Evolutionary conservation across 352 stramenopile genomes (phyloP).

Genomic region (Saprolegnia parasitica): DNA sequence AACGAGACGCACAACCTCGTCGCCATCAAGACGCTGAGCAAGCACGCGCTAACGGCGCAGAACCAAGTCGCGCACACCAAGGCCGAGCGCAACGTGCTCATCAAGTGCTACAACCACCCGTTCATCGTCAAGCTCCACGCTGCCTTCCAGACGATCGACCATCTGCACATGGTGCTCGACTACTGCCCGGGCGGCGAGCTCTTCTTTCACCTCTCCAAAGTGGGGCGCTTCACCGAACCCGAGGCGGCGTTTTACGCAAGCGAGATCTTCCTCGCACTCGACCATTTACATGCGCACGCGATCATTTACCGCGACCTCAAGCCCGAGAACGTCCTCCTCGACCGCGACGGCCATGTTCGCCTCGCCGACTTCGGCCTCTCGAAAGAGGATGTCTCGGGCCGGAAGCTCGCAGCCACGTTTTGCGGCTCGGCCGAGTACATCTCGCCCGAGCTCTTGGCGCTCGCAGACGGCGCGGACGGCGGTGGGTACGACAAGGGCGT

Average conservation of each 20-base stretch:
- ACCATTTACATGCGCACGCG: constrained; percentile 61
- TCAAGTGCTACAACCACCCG: constrained; percentile 82
- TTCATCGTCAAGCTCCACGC: constrained; percentile 89
- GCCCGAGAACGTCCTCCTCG: constrained; percentile 88
- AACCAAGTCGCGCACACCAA: constrained; percentile 85
- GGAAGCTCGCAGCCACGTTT: constrained; percentile 58
- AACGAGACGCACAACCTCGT: constrained; percentile 51
- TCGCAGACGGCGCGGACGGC: constrained; percentile 37
- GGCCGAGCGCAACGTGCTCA: constrained; percentile 81
- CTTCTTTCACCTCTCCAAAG: constrained; percentile 83
- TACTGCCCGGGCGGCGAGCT: constrained; percentile 81
- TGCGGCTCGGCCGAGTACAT: constrained; percentile 88
- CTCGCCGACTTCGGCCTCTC: constrained; percentile 89
- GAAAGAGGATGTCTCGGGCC: constrained; percentile 55
- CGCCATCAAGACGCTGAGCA: constrained; percentile 80
- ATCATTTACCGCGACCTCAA: constrained; percentile 90
- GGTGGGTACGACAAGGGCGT: constrained; percentile 81
- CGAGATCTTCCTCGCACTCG: constrained; percentile 84
- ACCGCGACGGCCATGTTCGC: constrained; percentile 78
- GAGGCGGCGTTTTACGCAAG: constrained; percentile 82
- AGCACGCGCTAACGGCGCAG: constrained; percentile 65
- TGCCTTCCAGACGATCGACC: constrained; percentile 84
- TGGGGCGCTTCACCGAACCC: constrained; percentile 66
- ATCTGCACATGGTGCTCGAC: constrained; percentile 84
- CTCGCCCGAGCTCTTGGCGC: constrained; percentile 64